A percentile compares a stretch with the other conserved stretches of the same genome.
Conservation (phyloP, 2,329 filamentous ascomycete species). For the Apiospora phragmitis region DNA sequence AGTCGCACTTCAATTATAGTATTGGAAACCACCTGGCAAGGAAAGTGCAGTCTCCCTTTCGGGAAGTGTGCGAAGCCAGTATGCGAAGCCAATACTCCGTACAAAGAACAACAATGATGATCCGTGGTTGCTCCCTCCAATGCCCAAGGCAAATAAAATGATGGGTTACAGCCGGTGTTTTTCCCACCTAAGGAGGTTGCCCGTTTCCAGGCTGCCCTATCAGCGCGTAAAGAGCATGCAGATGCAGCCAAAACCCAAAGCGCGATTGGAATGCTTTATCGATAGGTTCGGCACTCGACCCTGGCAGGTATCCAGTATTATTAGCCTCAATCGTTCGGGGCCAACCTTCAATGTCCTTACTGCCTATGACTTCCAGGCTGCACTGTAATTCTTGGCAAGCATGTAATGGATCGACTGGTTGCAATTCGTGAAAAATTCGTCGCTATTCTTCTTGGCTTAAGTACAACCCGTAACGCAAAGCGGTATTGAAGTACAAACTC, state of each 20-base stretch:
- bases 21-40: neutral
- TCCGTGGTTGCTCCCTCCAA: neutral
- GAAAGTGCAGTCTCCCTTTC: neutral
- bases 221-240: slow-evolving; percentile 12
- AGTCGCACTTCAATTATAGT: neutral
- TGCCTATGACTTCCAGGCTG: neutral
- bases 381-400: neutral
- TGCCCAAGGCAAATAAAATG: neutral
- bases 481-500: neutral
- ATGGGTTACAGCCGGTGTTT: slow-evolving; percentile 5
- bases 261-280: slow-evolving; percentile 4
- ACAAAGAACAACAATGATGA: slow-evolving; percentile 6
- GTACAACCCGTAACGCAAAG: neutral
- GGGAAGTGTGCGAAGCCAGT: slow-evolving; percentile 1
- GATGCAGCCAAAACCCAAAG: neutral
- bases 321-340: neutral
- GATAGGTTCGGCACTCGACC: neutral
- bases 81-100: neutral
- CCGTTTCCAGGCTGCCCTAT: neutral
- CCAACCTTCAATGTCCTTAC: neutral
- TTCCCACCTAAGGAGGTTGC: neutral
- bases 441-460: neutral
- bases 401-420: neutral
- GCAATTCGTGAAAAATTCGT: neutral
- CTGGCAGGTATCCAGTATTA: neutral